Conservation (phyloP, 192 early-diverging fungal species). For the Entomortierella parvispora region DNA sequence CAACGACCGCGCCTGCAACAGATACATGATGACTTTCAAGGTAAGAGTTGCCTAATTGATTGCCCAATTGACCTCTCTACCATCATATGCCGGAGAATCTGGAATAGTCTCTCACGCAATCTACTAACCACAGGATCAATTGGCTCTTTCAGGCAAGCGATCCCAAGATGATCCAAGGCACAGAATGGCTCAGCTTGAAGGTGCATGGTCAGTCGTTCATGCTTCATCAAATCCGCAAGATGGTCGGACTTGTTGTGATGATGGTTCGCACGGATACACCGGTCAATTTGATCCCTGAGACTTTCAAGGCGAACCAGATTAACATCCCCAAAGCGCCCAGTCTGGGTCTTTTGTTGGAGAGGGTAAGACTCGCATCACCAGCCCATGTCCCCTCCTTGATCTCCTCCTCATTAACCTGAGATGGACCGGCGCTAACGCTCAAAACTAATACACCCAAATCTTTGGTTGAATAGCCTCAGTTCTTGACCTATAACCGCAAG, state of each 20-base stretch:
- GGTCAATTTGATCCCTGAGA: constrained; percentile 67
- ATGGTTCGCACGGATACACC: constrained; percentile 81
- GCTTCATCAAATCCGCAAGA: constrained; percentile 99
- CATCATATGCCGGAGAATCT: no score
- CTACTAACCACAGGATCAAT: no score
- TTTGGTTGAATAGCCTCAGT: constrained; percentile 58
- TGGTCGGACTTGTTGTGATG: constrained; percentile 94
- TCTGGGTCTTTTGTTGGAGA: constrained; percentile 88
- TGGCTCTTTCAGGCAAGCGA: constrained; percentile 59
- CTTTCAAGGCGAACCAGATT: constrained; percentile 75
- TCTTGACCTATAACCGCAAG: constrained; percentile 73
- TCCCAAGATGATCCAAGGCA: constrained; percentile 71
- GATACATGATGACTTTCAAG: constrained; percentile 87
- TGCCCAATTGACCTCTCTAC: no score
- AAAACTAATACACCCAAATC: no score
- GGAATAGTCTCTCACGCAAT: no score
- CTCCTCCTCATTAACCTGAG: no score
- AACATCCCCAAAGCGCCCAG: constrained; percentile 98
- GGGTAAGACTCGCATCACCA: constrained; percentile 45
- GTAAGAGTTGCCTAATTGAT: no score
- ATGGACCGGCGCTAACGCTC: no score
- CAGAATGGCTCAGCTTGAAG: constrained; percentile 94
- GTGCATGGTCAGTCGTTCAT: constrained; percentile 98
- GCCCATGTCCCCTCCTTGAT: no score
- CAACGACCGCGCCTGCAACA: constrained; percentile 79